A percentile compares a stretch with the other conserved stretches of the same genome.
phyloP scores from a whole-genome alignment of 495 filamentous ascomycete genomes.

The Penicillium diatomitis region DNA sequence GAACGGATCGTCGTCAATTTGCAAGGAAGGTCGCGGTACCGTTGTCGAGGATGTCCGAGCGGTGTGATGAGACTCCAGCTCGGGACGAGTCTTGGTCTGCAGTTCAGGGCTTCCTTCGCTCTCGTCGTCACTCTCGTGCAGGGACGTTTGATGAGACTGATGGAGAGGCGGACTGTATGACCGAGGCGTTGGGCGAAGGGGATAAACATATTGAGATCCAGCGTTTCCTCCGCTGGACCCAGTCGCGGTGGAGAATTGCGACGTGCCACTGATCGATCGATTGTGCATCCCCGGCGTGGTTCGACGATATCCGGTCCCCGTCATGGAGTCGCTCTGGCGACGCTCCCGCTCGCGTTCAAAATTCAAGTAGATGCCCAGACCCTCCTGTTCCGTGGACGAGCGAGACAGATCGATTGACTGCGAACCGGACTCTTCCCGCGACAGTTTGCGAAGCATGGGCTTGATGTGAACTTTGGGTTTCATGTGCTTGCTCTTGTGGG shows the following conservation, averaged over 20 bases:
- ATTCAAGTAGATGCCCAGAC: constrained; percentile 45
- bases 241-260: constrained; percentile 42
- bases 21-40: constrained; percentile 31
- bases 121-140: constrained; percentile 37
- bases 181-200: constrained; percentile 50
- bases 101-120: constrained; percentile 25
- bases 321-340: constrained; percentile 22
- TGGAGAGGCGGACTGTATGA: constrained; percentile 47
- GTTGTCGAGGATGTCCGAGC: constrained; percentile 22
- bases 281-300: constrained; percentile 34
- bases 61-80: constrained; percentile 19
- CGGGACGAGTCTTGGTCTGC: constrained; percentile 13
- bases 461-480: constrained; percentile 43
- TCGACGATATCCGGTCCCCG: constrained; percentile 18
- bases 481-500: constrained; percentile 17
- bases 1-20: constrained; percentile 40
- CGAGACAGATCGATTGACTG: constrained; percentile 46
- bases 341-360: constrained; percentile 34
- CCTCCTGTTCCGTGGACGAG: constrained; percentile 46
- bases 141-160: constrained; percentile 42
- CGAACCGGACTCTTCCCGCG: constrained; percentile 35
- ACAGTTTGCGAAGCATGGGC: constrained; percentile 47
- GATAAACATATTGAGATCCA: constrained; percentile 46
- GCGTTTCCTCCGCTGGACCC: constrained; percentile 42
- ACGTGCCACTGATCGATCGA: constrained; percentile 48